These are phyloP conservation scores for Fusarium brevicatenulatum DNA, from an alignment of 2,329 filamentous ascomycete species.

Conservation along the genomic window DNA sequence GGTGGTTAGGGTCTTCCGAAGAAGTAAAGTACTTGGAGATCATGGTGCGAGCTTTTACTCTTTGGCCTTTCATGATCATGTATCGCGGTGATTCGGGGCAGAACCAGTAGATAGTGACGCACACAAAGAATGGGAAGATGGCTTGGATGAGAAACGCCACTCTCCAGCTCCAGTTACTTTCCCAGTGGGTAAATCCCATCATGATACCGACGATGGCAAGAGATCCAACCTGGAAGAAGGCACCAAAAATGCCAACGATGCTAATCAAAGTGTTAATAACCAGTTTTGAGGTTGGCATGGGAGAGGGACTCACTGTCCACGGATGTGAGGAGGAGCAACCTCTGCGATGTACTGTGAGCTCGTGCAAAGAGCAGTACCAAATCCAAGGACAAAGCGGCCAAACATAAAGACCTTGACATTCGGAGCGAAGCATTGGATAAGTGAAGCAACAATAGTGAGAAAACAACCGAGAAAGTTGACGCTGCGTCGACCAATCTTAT, in stretches of 20 bases:
- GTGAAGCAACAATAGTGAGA: conserved; percentile 33
- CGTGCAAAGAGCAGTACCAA: conserved; percentile 39
- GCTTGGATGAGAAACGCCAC: conserved; percentile 37
- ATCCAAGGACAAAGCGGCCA: conserved; percentile 35
- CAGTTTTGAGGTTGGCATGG: fast-evolving
- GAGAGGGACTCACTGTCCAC: conserved; percentile 18
- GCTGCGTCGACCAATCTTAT: conserved; percentile 37
- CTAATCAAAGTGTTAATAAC: background rate
- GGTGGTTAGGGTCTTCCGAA: conserved; percentile 31
- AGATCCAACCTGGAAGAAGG: conserved; percentile 40
- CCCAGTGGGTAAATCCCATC: conserved; percentile 39
- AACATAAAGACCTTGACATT: conserved; percentile 34
- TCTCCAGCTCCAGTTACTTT: conserved; percentile 40
- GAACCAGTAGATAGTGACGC: conserved; percentile 32
- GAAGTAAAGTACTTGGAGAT: conserved; percentile 36
- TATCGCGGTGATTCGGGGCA: conserved; percentile 41
- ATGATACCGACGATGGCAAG: conserved; percentile 37
- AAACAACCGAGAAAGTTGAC: conserved; percentile 36
- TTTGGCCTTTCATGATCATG: conserved; percentile 38
- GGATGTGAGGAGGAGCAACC: conserved; percentile 34
- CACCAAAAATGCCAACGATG: conserved; percentile 38
- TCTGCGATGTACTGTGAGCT: conserved; percentile 41
- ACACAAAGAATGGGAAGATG: conserved; percentile 33
- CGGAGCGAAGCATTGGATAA: conserved; percentile 36
- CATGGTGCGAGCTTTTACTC: conserved; percentile 32